These are phyloP conservation scores for Secale cereale DNA, from an alignment of 176 grass and related monocot genomes.

Conservation along the genomic window DNA sequence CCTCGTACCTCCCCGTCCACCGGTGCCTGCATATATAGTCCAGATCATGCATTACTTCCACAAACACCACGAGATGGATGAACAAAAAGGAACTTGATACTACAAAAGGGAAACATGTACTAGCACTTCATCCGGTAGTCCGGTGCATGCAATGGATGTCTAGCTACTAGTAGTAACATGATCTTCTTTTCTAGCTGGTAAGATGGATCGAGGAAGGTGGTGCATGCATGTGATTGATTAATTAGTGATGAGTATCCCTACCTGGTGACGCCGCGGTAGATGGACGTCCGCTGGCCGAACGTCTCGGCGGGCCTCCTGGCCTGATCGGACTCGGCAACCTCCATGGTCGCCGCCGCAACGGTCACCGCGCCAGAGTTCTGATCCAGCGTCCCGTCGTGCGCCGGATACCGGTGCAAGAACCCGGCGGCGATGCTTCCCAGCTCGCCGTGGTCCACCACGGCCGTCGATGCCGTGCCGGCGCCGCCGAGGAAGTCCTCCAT, in stretches of 20 bases:
- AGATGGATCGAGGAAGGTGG: neutral
- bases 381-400: neutral
- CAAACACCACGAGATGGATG: neutral
- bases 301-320: conserved; percentile 44
- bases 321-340: conserved; percentile 41
- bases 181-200: no score
- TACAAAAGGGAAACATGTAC: no score
- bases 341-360: conserved; percentile 29
- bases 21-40: conserved; percentile 46
- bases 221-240: neutral
- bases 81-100: neutral
- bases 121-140: no score
- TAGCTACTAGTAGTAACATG: no score
- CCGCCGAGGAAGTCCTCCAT: conserved; percentile 76
- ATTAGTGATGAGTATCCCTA: neutral
- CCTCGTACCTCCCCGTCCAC: conserved; percentile 96
- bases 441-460: conserved; percentile 42
- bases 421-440: conserved; percentile 82
- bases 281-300: conserved; percentile 85
- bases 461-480: neutral
- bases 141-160: no score
- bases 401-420: conserved; percentile 47
- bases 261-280: conserved; percentile 95
- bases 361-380: conserved; percentile 34
- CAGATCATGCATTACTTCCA: neutral